Evolutionary conservation across 208 protist genomes (phyloP).

Genomic region (Crithidia bombi): DNA sequence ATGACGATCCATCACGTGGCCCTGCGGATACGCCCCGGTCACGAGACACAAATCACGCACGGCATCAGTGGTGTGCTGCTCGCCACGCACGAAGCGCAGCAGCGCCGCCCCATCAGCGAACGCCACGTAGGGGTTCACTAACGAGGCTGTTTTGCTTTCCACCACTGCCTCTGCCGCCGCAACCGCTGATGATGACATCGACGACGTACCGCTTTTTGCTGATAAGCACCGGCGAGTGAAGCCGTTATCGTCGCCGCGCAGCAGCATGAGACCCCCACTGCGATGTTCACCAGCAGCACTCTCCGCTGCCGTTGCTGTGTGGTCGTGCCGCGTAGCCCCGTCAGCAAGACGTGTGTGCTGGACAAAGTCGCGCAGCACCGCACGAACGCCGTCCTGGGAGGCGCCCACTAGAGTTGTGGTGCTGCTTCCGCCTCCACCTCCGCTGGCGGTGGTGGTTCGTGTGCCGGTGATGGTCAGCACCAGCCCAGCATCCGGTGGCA

Average conservation of each 20-base stretch:
- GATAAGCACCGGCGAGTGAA: constrained; percentile 20
- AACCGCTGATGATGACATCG: no score
- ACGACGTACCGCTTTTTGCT: no score
- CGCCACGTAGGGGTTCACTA: constrained; percentile 11
- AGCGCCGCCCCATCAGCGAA: constrained; percentile 20
- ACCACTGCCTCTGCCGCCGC: not conserved
- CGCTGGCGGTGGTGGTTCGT: constrained; percentile 5
- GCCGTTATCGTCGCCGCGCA: constrained; percentile 39
- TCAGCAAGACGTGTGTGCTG: not conserved
- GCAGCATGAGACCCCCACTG: constrained; percentile 29
- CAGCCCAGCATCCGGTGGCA: constrained; percentile 12
- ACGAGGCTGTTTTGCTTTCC: not conserved
- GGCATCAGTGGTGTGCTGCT: not conserved
- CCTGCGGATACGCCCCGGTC: constrained; percentile 27
- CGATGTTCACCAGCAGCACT: not conserved
- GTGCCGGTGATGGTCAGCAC: constrained; percentile 38
- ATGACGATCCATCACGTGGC: constrained; percentile 22
- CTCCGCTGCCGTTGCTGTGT: no score
- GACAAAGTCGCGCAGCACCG: constrained; percentile 19
- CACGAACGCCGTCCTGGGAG: not conserved
- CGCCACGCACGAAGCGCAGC: constrained; percentile 14
- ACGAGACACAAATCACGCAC: constrained; percentile 15
- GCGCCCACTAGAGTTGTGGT: constrained; percentile 20
- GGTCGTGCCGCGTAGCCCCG: not conserved
- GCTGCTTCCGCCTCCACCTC: not conserved